Evolutionary conservation across 2,329 filamentous ascomycete species (phyloP).

Genomic region (Paecilomyces sp.): DNA sequence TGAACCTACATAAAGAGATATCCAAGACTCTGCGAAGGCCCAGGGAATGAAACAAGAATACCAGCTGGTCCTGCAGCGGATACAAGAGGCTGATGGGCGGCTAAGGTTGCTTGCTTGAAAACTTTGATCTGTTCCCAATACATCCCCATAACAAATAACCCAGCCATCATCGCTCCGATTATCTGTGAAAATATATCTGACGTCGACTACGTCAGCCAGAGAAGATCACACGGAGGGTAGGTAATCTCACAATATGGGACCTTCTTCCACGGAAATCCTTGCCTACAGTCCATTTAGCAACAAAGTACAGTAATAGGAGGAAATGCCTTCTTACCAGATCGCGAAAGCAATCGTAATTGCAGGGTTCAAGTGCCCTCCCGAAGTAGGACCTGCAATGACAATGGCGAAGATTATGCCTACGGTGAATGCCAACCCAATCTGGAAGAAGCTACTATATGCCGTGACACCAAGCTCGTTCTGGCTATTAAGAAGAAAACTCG

Average conservation of each 20-base stretch:
- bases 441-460: slow-evolving; percentile 46
- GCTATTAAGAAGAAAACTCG: slow-evolving; percentile 44
- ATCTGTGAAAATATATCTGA: slow-evolving; percentile 50
- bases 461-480: slow-evolving; percentile 24
- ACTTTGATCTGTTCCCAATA: slow-evolving; percentile 47
- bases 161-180: slow-evolving; percentile 50
- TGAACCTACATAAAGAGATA: slow-evolving; percentile 44
- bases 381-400: slow-evolving; percentile 45
- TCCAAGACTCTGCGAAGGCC: slow-evolving; percentile 45
- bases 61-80: slow-evolving; percentile 47
- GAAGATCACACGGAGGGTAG: not conserved
- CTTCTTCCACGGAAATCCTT: slow-evolving; percentile 54
- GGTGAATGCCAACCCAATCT: slow-evolving; percentile 50
- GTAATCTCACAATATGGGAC: slow-evolving; percentile 15
- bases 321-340: slow-evolving; percentile 9
- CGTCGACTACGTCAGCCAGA: not conserved
- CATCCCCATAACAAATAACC: slow-evolving; percentile 48
- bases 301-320: slow-evolving; percentile 5
- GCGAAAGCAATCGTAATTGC: slow-evolving; percentile 42
- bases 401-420: slow-evolving; percentile 54
- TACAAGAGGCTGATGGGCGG: slow-evolving; percentile 28
- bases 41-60: slow-evolving; percentile 50
- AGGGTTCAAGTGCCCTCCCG: slow-evolving; percentile 49
- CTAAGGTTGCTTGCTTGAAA: slow-evolving; percentile 33
- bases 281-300: slow-evolving; percentile 34